Evolutionary conservation across 1,284 basidiomycete genomes (phyloP).

Genomic region (Rhodotorula sp.): DNA sequence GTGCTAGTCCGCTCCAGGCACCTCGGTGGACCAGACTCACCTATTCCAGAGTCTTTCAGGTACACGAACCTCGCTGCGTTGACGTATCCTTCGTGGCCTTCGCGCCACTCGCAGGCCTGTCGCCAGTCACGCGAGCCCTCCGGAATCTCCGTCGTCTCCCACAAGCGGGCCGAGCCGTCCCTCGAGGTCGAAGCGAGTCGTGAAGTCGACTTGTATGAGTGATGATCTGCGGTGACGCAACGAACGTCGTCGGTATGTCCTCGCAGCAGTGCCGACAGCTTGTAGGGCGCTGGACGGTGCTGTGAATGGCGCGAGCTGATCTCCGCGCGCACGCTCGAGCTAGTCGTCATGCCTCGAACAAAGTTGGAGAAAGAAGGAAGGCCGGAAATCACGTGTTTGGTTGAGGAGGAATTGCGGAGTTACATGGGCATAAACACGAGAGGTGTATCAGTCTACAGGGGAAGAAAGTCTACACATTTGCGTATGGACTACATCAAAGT

Average conservation of each 20-base stretch:
- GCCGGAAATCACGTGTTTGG: too few species aligned
- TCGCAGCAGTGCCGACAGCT: constrained; percentile 18
- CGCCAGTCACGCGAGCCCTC: constrained; percentile 2
- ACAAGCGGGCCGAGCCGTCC: constrained; percentile 81
- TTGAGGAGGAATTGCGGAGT: too few species aligned
- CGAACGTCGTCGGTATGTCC: constrained; percentile 35
- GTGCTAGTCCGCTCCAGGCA: too few species aligned
- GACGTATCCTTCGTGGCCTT: constrained; percentile 62
- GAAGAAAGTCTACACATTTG: not conserved
- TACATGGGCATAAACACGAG: too few species aligned
- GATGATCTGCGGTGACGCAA: constrained; percentile 4
- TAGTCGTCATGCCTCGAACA: too few species aligned
- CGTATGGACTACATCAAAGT: not conserved
- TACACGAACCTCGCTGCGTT: constrained; percentile 61
- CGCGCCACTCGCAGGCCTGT: not conserved
- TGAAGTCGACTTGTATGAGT: not conserved
- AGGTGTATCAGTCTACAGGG: constrained; percentile 3
- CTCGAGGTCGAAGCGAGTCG: constrained; percentile 78
- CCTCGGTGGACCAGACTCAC: not conserved
- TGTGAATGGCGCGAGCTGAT: not conserved
- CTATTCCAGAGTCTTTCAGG: not conserved
- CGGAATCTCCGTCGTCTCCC: constrained; percentile 51
- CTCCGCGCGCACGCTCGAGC: too few species aligned
- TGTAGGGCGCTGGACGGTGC: constrained; percentile 1
- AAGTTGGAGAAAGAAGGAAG: too few species aligned